Evolutionary conservation across 2,329 filamentous ascomycete species (phyloP).

Genomic region (Kalaharituber pfeilii): DNA sequence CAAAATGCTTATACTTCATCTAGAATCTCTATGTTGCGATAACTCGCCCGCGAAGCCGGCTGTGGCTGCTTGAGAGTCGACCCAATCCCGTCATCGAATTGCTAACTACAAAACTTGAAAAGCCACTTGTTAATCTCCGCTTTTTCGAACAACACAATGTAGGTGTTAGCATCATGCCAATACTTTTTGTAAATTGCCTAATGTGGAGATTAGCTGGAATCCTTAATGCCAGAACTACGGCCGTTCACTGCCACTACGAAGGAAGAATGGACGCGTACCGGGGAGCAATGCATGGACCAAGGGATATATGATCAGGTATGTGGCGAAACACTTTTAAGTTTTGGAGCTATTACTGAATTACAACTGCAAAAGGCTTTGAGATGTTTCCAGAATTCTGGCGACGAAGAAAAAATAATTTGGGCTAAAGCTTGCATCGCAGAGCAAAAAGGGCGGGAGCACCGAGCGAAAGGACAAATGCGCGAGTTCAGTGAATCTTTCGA

Average conservation of each 20-base stretch:
- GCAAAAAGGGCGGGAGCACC: slow-evolving; percentile 4
- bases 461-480: slow-evolving; percentile 5
- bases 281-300: slow-evolving; percentile 17
- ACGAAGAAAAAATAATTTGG: neutral
- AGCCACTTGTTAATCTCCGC: slow-evolving; percentile 14
- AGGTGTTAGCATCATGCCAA: slow-evolving; percentile 11
- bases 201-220: slow-evolving; percentile 13
- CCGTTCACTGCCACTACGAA: slow-evolving; percentile 18
- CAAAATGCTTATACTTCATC: slow-evolving; percentile 15
- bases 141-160: slow-evolving; percentile 19
- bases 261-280: slow-evolving; percentile 18
- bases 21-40: slow-evolving; percentile 25
- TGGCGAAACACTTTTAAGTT: neutral
- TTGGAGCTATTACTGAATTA: neutral
- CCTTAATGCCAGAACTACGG: slow-evolving; percentile 16
- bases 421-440: slow-evolving; percentile 13
- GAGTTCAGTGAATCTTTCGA: slow-evolving; percentile 14
- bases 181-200: slow-evolving; percentile 18
- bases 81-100: neutral
- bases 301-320: slow-evolving; percentile 20
- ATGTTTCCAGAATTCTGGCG: slow-evolving; percentile 12
- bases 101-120: slow-evolving; percentile 5
- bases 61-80: slow-evolving; percentile 16
- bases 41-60: slow-evolving; percentile 21
- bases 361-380: slow-evolving; percentile 3